Evolutionary conservation across 2,329 filamentous ascomycete genomes (phyloP).

Genomic region (Mycocentrospora acerina): DNA sequence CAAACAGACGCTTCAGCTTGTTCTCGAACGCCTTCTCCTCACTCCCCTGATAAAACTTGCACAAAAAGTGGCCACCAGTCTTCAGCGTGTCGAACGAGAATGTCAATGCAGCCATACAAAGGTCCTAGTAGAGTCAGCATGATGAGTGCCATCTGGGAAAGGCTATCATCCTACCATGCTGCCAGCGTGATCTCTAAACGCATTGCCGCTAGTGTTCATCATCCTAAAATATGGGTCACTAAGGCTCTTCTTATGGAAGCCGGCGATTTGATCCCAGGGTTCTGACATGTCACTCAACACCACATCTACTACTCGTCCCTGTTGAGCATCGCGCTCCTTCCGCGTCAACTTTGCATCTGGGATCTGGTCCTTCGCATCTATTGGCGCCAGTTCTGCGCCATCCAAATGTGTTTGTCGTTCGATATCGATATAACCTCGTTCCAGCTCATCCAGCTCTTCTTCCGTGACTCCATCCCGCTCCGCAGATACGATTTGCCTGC

Average conservation of each 20-base stretch:
- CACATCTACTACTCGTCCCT: constrained; percentile 74
- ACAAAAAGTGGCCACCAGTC: constrained; percentile 84
- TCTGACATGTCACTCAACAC: constrained; percentile 99
- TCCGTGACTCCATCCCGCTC: constrained; percentile 34
- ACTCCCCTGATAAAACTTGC: constrained; percentile 93
- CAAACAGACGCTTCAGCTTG: constrained; percentile 74
- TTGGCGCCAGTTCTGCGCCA: constrained; percentile 20
- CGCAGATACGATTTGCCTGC: constrained; percentile 30
- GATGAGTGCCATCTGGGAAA: neutral
- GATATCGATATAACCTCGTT: constrained; percentile 66
- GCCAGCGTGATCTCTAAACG: constrained; percentile 82
- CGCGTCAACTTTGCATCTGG: constrained; percentile 28
- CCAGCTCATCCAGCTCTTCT: constrained; percentile 44
- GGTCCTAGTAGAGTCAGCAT: constrained; percentile 62
- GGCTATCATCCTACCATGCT: constrained; percentile 75
- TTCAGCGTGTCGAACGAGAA: constrained; percentile 86
- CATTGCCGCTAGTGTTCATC: constrained; percentile 96
- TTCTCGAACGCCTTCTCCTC: constrained; percentile 81
- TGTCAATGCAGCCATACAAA: constrained; percentile 79
- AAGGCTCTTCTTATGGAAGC: constrained; percentile 83
- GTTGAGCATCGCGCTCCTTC: constrained; percentile 40
- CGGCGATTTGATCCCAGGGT: constrained; percentile 82
- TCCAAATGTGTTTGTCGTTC: constrained; percentile 54
- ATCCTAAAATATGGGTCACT: constrained; percentile 97
- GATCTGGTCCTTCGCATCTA: constrained; percentile 14